Evolutionary conservation across 805 yeast species (phyloP), one percentile per base, ranked within the genome.

Genomic region (Jamesozyma spencerorum): DNA sequence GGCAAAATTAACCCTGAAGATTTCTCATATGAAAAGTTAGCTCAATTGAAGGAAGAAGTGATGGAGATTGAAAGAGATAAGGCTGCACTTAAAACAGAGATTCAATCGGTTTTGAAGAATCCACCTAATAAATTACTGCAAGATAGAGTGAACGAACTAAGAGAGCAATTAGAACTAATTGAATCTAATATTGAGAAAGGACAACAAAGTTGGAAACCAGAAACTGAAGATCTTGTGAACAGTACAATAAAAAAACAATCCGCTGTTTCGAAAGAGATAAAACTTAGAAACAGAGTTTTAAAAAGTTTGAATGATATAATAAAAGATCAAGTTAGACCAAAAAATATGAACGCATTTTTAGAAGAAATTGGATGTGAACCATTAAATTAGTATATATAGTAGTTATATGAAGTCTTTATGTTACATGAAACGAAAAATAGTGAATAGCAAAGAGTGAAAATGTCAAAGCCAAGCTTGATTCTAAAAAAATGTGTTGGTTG

Each of bases 311-410:
- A 45, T 6, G 40, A 46, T 5, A 42, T 57, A 24, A 36, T 57
- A 5, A 57, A 57, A 38, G 62, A 58, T 31, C 48, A 53, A 7
- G 45, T 53, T 13, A 45, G 51, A 18, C 48, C 53, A 8, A 44
- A 50, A 32, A 47, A 55, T 42, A 38, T 56, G 36, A 45, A 47
- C 18, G 58, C 50, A 17, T 48, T 56, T 26, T 41, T 60, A 33
- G 62, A 56, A 37, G 52, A 48, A n/a, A 43, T 57, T 28, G 60
- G 62, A 18, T 45, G 39, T 18, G 62, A 56, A 37, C 18, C 18
- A 15, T 18, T 45, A 22, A 33, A 36, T 33, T 40, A 29, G n/a
- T 35, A 6, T 18, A 14, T 15, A 31, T 14, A 31, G 15, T 31
- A 17, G 12, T 31, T 31, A 31, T 7, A 31, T n/a, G 18, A 8